Base-by-base conservation (phyloP, 1,284 basidiomycete species). In the Apiotrichum sp. region DNA sequence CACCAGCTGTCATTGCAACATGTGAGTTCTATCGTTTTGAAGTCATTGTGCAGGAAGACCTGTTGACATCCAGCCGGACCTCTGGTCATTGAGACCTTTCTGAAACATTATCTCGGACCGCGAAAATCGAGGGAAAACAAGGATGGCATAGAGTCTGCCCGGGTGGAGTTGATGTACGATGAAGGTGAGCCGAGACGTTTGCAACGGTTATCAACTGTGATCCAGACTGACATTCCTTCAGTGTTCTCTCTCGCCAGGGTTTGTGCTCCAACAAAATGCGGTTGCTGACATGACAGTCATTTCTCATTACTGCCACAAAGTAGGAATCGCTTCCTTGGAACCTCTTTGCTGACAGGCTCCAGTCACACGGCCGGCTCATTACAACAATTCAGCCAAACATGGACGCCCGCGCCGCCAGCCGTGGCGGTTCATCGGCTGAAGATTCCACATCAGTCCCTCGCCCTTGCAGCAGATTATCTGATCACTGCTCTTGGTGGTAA, bases 341-440 rank as follows among this genome's bases (percentile, higher is more conserved):
- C 38, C 32, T 32, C 47, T 49, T 48, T 35, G 56, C 49, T 56
- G 47, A 57, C 60, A 22, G 6, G 6, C 35, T 13, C 6, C 16
- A 48, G 47, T 32, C 47, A 48, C 47, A 48, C 47, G 1, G 47
- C 35, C 3, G 39, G 39, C n/a, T 34, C 92, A 52, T 78, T 92
- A 0, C 91, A 95, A 73, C 80, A 82, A 38, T 92, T 95, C 66
- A 84, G 87, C 4, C 92, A 93, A 67, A 87, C 86, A 0, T 83
- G 86, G 14, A 90, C 89, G 0, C 89, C 89, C 0, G 84, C 89
- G 3, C 89, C 93, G 3, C 92, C 92, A 43, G 93, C 88, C 85
- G 87, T 92, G 3, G 87, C 86, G 59, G 83, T 89, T 36, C 82
- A 91, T 43, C 82, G 86, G 32, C 79, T 90, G 4, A 71, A 86